These are phyloP conservation scores for Fagopyrum tataricum DNA, from an alignment of 148 eudicot genomes.

Conservation along the genomic window DNA sequence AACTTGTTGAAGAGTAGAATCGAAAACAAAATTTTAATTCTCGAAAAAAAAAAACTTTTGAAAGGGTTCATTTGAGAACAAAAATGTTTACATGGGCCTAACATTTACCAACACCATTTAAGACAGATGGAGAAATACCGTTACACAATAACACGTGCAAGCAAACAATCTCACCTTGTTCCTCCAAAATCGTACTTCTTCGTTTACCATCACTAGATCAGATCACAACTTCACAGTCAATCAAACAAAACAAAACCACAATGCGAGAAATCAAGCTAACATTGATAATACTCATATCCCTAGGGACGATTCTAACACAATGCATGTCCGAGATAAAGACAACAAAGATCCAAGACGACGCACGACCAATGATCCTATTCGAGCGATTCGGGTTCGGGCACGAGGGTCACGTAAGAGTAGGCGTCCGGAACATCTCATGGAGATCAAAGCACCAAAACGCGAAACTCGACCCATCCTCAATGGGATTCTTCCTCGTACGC, in stretches of 20 bases:
- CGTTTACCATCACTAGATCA: not conserved
- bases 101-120: too few relatives aligned
- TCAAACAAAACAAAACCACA: not conserved
- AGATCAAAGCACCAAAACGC: slow-evolving; percentile 17
- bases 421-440: slow-evolving; percentile 17
- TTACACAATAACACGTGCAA: not conserved
- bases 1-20: too few relatives aligned
- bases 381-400: slow-evolving; percentile 21
- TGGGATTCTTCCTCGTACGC: slow-evolving; percentile 24
- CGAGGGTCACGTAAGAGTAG: slow-evolving; percentile 15
- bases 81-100: too few relatives aligned
- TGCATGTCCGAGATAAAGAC: slow-evolving; percentile 20
- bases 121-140: not conserved
- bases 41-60: too few relatives aligned
- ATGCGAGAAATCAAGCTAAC: not conserved
- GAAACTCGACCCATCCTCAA: slow-evolving; percentile 18
- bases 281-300: not conserved
- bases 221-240: not conserved
- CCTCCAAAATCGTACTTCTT: not conserved
- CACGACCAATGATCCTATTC: slow-evolving; percentile 23
- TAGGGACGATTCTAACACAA: not conserved
- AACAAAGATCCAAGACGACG: slow-evolving; percentile 16
- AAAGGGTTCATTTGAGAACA: too few relatives aligned
- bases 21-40: too few relatives aligned
- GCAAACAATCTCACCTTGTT: not conserved